Base-by-base conservation (phyloP, 768 basidiomycete genomes). In the Boletus reticuloceps region DNA sequence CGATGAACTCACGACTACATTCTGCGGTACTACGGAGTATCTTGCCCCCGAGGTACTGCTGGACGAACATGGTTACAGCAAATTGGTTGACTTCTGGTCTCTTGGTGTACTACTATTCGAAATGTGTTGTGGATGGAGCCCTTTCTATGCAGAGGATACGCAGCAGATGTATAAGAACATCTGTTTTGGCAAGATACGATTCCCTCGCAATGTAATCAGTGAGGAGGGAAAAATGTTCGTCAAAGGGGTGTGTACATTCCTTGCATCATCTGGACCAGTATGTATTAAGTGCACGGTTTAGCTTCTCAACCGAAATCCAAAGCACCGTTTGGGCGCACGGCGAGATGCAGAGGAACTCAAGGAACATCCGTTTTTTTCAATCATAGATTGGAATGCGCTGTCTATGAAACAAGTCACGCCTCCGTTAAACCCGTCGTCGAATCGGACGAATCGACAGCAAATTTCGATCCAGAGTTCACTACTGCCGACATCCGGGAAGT, bases 81-180 rank as follows among this genome's bases (percentile, higher is more conserved):
- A 98, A 74, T 86, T 97, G 47, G 97, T 99, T 62, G 97, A 99
- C 70, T 99, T 98, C 70, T 99, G 97, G 95, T 91, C 88, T 45
- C 75, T 98, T 19, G 96, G 95, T 34, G 97, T 98, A 2, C 78
- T 99, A 32, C 78, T 99, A 22, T 99, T 98, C 69, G 97, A 99
- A 75, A 99, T 99, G 97, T 98, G 97, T 66, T 99, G 97, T 63
- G 97, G 97, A 7, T 98, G 97, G 97, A 94, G 91, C 68, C 97
- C 97, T 40, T 99, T 98, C 75, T 99, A 98, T 66, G 95, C 96
- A 17, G 97, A 99, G 66, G 97, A 99, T 68, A 97, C 94, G 5
- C 96, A 99, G 70, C 92, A 96, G 74, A 99, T 99, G 97, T 99
- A 99, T 78, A 94, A 94, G 79, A 94, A 91, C 74, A 93, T 92